Evolutionary conservation across 306 rosid species (phyloP).

Genomic region (Quercus robur): DNA sequence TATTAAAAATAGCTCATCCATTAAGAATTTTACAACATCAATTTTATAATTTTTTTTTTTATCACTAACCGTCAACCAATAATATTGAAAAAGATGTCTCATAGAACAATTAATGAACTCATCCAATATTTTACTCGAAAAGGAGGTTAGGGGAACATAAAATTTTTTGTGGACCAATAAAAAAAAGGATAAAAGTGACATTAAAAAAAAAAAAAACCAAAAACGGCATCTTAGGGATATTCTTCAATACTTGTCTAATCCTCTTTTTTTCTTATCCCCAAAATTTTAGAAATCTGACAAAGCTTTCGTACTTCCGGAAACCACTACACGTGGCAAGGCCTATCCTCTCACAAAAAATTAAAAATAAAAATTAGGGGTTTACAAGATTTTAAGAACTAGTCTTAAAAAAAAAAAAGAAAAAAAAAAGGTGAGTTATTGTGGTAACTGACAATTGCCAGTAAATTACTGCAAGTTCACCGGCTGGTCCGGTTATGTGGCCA

Average conservation of each 20-base stretch:
- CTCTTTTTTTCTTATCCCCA: conserved; percentile 19
- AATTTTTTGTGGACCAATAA: conserved; percentile 18
- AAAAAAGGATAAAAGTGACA: not conserved
- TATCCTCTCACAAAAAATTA: not conserved
- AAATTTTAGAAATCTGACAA: conserved; percentile 3
- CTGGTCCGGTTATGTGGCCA: conserved; percentile 63
- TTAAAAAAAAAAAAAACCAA: conserved; percentile 9
- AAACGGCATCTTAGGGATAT: conserved; percentile 19
- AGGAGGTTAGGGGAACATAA: too few relatives aligned
- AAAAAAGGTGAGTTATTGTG: conserved; percentile 8
- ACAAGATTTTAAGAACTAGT: conserved; percentile 33
- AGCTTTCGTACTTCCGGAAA: conserved; percentile 10
- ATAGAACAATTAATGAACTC: too few relatives aligned
- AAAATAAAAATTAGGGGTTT: conserved; percentile 23
- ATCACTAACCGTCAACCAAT: too few relatives aligned
- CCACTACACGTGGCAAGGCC: conserved; percentile 49
- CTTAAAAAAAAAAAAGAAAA: not conserved
- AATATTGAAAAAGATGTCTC: too few relatives aligned
- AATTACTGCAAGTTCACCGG: conserved; percentile 37
- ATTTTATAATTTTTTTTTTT: too few relatives aligned
- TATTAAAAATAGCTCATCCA: too few relatives aligned
- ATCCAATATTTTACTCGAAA: too few relatives aligned
- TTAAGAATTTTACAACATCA: too few relatives aligned
- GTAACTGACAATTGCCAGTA: conserved; percentile 38
- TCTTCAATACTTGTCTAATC: conserved; percentile 8